Evolutionary conservation across 208 protist genomes (phyloP).

Genomic region (Crithidia acanthocephali): DNA sequence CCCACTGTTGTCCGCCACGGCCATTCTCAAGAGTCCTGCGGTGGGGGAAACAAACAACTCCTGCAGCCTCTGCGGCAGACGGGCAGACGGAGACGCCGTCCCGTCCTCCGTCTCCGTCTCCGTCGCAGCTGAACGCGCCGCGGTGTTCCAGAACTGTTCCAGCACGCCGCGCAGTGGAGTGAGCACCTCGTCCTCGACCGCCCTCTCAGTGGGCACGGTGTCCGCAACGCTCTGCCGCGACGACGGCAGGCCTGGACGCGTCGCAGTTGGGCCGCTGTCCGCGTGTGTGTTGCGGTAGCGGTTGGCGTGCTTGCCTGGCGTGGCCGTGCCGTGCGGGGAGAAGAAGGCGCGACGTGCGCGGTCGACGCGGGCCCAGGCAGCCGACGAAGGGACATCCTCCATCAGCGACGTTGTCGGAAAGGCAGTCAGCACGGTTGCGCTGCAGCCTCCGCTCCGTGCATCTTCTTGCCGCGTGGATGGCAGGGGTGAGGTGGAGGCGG

Average conservation of each 20-base stretch:
- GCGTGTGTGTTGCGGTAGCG: constrained; percentile 19
- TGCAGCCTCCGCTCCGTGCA: too few species aligned
- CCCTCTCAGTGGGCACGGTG: not conserved
- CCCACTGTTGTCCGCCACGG: not conserved
- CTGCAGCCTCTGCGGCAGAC: constrained; percentile 11
- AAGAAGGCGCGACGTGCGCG: constrained; percentile 37
- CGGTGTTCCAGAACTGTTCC: constrained; percentile 46
- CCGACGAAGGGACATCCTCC: constrained; percentile 23
- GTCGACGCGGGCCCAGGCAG: constrained; percentile 32
- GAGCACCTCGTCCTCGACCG: constrained; percentile 41
- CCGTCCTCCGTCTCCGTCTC: not conserved
- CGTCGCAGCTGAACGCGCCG: not conserved
- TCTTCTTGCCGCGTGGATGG: not conserved
- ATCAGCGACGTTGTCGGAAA: not conserved
- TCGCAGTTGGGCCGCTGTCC: constrained; percentile 9
- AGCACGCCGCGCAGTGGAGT: constrained; percentile 49
- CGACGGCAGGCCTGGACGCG: not conserved
- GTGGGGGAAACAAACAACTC: constrained; percentile 15
- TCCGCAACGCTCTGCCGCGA: not conserved
- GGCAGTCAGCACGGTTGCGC: not conserved
- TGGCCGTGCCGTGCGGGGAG: not conserved
- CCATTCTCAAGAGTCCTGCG: constrained; percentile 22
- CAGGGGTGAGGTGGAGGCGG: not conserved
- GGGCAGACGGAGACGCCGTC: not conserved
- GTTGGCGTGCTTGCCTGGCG: not conserved